Percentiles rank a stretch among this genome's conserved stretches.
phyloP scores from a whole-genome alignment of 768 basidiomycete species.

The Trametes villosa region DNA sequence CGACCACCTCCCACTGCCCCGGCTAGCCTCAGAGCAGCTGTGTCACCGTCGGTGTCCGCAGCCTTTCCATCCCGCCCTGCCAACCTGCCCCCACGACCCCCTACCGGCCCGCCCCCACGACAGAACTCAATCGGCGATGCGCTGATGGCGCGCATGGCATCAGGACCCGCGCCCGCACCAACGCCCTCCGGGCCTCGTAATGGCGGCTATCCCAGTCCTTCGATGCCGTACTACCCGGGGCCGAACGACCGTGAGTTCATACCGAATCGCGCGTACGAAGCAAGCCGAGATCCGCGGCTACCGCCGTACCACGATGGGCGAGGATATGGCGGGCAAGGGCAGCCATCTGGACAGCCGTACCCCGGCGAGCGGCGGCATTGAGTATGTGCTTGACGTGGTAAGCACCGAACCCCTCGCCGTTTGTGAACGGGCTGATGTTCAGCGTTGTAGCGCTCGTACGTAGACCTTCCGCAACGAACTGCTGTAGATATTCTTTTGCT shows the following conservation, averaged over 20 bases:
- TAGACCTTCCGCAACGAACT: too few relatives aligned
- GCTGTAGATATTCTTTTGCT: too few relatives aligned
- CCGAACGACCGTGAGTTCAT: conserved; percentile 1
- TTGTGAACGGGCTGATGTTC: too few relatives aligned
- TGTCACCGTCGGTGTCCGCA: background rate
- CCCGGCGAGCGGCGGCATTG: too few relatives aligned
- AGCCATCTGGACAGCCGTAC: too few relatives aligned
- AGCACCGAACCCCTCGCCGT: too few relatives aligned
- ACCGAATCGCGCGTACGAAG: background rate
- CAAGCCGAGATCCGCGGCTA: background rate
- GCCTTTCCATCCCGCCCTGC: background rate
- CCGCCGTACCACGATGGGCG: too few relatives aligned
- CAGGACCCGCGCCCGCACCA: background rate
- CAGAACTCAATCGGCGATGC: conserved; percentile 6
- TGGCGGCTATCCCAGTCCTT: background rate
- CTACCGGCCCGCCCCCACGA: background rate
- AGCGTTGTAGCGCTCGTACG: too few relatives aligned
- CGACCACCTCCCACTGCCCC: background rate
- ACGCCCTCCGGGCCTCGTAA: background rate
- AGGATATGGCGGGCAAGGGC: too few relatives aligned
- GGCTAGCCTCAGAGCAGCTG: background rate
- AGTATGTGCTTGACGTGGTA: too few relatives aligned
- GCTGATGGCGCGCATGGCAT: conserved; percentile 15
- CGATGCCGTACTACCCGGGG: background rate
- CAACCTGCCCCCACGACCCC: background rate